Evolutionary conservation across 1,284 basidiomycete genomes (phyloP).

Genomic region (Cerrena zonata): DNA sequence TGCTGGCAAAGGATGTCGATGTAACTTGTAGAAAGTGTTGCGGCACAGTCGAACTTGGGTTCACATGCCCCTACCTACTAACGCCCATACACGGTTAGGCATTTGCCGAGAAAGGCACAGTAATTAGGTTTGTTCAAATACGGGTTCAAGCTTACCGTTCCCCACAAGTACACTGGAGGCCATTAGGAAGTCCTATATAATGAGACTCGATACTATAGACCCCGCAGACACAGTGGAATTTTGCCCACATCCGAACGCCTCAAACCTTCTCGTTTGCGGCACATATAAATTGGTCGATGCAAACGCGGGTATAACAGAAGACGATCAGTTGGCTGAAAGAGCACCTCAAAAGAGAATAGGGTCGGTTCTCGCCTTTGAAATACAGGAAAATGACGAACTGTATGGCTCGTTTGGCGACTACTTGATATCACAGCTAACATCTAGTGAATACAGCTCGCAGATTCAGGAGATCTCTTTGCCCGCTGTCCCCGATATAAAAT

Average conservation of each 20-base stretch:
- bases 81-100: constrained; percentile 8
- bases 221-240: constrained; percentile 91
- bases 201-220: constrained; percentile 65
- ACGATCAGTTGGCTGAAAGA: constrained; percentile 7
- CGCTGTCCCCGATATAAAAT: constrained; percentile 90
- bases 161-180: too few species aligned
- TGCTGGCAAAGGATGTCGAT: too few species aligned
- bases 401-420: too few species aligned
- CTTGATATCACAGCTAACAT: too few species aligned
- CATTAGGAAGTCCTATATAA: too few species aligned
- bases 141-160: too few species aligned
- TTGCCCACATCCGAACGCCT: constrained; percentile 60
- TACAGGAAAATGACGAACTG: constrained; percentile 26
- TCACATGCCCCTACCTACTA: background rate
- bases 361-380: constrained; percentile 65
- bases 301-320: constrained; percentile 10
- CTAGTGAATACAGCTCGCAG: too few species aligned
- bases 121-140: too few species aligned
- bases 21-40: background rate
- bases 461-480: constrained; percentile 69
- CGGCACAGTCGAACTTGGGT: background rate
- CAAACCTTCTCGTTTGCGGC: constrained; percentile 76
- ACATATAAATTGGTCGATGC: constrained; percentile 74
- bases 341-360: constrained; percentile 44
- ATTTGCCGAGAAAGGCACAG: too few species aligned